phyloP scores from a whole-genome alignment of 2,329 filamentous ascomycete genomes.

The Xylariales sp. region DNA sequence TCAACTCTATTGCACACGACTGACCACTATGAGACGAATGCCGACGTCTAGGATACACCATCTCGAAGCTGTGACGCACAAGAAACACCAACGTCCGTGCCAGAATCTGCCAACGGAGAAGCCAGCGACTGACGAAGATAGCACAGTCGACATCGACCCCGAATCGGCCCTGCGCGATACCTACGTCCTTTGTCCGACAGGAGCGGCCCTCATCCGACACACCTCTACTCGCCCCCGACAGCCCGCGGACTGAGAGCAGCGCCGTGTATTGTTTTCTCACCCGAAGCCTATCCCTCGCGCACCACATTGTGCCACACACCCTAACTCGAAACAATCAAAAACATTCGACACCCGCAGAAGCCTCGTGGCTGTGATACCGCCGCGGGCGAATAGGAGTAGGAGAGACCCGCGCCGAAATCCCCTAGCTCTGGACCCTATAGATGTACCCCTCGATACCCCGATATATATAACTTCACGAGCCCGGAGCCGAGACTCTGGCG shows the following conservation, averaged over 20 bases:
- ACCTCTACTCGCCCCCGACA: slow-evolving; percentile 16
- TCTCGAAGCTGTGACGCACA: not conserved
- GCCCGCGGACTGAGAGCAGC: too few relatives aligned
- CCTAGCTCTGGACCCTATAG: not conserved
- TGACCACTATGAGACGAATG: slow-evolving; percentile 20
- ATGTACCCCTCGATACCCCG: not conserved
- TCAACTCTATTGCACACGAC: not conserved
- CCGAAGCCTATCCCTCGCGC: not conserved
- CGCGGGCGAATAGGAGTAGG: not conserved
- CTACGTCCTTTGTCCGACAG: slow-evolving; percentile 27
- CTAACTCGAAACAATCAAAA: not conserved
- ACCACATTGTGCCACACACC: slow-evolving; percentile 10
- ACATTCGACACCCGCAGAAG: not conserved
- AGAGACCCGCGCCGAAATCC: not conserved
- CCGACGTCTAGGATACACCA: slow-evolving; percentile 1
- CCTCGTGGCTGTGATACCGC: not conserved
- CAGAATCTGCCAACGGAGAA: slow-evolving; percentile 7
- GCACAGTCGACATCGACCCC: slow-evolving; percentile 30
- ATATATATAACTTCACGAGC: not conserved
- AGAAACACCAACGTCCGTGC: slow-evolving; percentile 29
- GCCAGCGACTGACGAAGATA: slow-evolving; percentile 18
- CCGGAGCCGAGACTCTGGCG: not conserved
- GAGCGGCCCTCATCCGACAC: slow-evolving; percentile 18
- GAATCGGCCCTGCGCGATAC: slow-evolving; percentile 27
- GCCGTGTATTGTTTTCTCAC: not conserved